Evolutionary conservation across 306 rosid species (phyloP), one percentile per base, ranked within the genome.

Genomic region (Begonia fuchsioides): DNA sequence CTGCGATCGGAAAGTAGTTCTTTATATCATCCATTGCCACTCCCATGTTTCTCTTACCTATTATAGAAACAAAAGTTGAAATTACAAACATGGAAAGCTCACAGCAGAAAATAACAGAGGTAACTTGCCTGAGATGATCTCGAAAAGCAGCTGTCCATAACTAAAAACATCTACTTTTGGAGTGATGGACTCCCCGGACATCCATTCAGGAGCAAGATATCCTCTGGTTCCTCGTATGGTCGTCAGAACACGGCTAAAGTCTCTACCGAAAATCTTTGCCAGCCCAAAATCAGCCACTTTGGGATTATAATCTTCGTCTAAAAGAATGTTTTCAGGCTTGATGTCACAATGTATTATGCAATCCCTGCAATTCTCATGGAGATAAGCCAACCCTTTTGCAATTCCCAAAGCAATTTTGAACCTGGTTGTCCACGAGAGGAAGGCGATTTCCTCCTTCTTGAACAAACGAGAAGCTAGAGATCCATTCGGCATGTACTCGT

Each of bases 191-290:
- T 48, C 75, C 6, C 78, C 68, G 11, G 75, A 69, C 52, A 72
- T 71, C 78, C 78, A 76, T 41, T 76, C 71, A 2, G 76, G 76
- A 10, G 78, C 75, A 12, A 76, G 57, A 15, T 68, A 68, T 44
- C 81, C 81, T 43, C 77, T 62, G 15, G 81, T 67, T 56, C 77
- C 76, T 67, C 76, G 64, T 53, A 63, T 56, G 44, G 81, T 67
- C 3, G 77, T 70, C 17, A 75, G 52, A 50, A 64, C 62, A 39
- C 68, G 55, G 55, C 77, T 70, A 44, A 63, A 70, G 44, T 75
- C 70, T 20, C 81, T 43, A 49, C 64, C 17, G 1, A 67, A 15
- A 50, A 71, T 72, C 53, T 71, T 75, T 13, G 77, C 77, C 0
- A 75, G 52, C 39, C 82, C 77, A 2, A 75, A 75, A 57, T 71